Evolutionary conservation across 441 rosid species (phyloP).

Genomic region (Omphalea diandra): DNA sequence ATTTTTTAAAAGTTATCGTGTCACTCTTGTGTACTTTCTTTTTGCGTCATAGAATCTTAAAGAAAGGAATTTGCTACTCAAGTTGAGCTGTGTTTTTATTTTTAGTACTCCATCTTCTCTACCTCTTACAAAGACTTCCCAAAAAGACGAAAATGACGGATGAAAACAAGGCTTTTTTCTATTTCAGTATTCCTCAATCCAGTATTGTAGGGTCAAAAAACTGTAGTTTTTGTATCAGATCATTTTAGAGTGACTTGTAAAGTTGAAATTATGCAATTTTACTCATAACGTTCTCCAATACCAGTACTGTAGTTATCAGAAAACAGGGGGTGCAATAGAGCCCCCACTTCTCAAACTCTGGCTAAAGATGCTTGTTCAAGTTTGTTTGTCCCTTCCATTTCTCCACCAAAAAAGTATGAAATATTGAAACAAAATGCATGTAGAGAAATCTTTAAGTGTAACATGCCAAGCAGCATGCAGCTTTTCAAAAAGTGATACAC

Average conservation of each 20-base stretch:
- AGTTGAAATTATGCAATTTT: conserved; percentile 8
- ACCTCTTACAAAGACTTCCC: no score
- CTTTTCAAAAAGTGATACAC: conserved; percentile 17
- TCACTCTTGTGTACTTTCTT: no score
- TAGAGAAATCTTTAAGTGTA: conserved; percentile 20
- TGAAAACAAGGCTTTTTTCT: neutral
- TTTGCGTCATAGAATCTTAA: no score
- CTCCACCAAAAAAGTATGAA: conserved; percentile 15
- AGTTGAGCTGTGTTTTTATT: no score
- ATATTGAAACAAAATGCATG: conserved; percentile 13
- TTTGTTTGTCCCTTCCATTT: conserved; percentile 14
- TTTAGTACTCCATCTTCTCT: no score
- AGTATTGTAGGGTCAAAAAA: conserved; percentile 11
- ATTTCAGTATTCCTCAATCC: neutral
- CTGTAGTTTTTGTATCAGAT: neutral
- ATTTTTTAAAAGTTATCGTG: no score
- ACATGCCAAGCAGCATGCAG: conserved; percentile 20
- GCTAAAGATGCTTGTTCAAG: conserved; percentile 10
- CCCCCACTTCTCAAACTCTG: neutral
- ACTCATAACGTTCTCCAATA: conserved; percentile 11
- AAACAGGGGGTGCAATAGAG: neutral
- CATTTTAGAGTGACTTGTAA: neutral
- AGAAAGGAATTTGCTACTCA: no score
- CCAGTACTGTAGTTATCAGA: conserved; percentile 11
- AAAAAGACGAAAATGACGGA: neutral